Conservation (phyloP, 1,284 basidiomycete genomes). For the Ganoderma leucocontextum region DNA sequence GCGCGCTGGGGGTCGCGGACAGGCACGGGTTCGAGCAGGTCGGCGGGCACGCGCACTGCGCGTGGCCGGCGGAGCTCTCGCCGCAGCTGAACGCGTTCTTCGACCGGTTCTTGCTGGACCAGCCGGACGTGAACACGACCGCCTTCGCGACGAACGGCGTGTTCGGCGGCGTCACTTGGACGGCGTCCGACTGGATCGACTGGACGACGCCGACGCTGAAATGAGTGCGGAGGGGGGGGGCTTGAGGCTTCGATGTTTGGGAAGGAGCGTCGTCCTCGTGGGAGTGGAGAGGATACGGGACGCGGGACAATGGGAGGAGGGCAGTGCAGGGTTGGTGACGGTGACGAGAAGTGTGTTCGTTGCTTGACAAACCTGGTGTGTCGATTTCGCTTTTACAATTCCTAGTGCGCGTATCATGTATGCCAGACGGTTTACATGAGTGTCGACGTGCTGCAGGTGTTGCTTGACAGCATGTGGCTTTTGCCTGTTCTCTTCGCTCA, state of each 20-base stretch:
- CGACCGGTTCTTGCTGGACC: conserved; percentile 58
- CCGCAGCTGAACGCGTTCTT: conserved; percentile 57
- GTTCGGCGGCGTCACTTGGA: conserved; percentile 51
- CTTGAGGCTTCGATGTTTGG: background rate
- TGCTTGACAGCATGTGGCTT: background rate
- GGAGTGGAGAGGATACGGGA: too few relatives aligned
- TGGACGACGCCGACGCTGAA: conserved; percentile 54
- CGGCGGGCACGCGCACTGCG: conserved; percentile 60
- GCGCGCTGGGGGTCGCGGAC: conserved; percentile 55
- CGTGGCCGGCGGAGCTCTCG: conserved; percentile 54
- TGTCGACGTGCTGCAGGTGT: background rate
- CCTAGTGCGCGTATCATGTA: background rate
- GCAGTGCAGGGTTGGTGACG: background rate
- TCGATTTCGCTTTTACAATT: background rate
- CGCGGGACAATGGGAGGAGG: background rate
- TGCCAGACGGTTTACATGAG: background rate
- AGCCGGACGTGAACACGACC: conserved; percentile 51
- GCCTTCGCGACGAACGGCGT: conserved; percentile 54
- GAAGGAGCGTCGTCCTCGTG: background rate
- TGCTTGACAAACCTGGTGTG: background rate
- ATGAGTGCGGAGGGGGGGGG: background rate
- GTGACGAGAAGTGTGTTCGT: background rate
- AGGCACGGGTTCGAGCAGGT: conserved; percentile 59
- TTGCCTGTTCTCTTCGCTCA: background rate
- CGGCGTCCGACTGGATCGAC: conserved; percentile 52